Evolutionary conservation across 164 flowering plant genomes (phyloP), one percentile per base, ranked within the genome.

Genomic region (Stephania cephalantha): DNA sequence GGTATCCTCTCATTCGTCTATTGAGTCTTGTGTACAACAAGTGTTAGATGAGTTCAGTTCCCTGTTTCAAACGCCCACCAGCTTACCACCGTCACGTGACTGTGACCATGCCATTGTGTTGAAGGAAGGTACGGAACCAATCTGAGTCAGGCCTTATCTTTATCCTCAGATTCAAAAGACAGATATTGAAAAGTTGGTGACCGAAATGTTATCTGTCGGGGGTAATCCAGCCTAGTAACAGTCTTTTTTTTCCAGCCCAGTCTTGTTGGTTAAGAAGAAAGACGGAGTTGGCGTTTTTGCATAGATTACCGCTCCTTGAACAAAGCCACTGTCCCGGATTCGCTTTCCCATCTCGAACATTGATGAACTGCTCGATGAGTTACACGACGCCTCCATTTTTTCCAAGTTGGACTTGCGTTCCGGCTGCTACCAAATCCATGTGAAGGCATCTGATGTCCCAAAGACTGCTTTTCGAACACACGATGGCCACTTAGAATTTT

Each of bases 271-370:
- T 3, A 46, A 71, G 3, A 46, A 71, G 9, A 5, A 8, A 18
- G 61, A 71, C 15, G 35, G 61, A 30, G 61, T 12, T 48, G 73
- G 73, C 73, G 31, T 15, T 46, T 71, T 29, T 71, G 53, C 25
- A 35, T 48, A 0, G 61, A 71, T 25, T 48, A 71, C 31, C 10
- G 5, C 2, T 31, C 73, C 12, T 35, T 71, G 11, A 71, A 71
- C 53, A 46, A 71, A 0, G 35, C 35, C 20, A 71, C 35, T n/a
- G 22, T 71, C 35, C 46, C 46, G 29, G 35, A 71, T 48, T 48
- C 12, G 7, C n/a, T 71, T 9, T 20, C 61, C 73, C 5, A 46
- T 71, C 25, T 25, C 25, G 25, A 25, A 25, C 25, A 25, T 25
- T 25, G 25, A 25, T 25, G 25, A 25, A 25, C 25, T 25, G 25